phyloP scores from a whole-genome alignment of 1,284 basidiomycete species.

The Cutaneotrichosporon spelunceum region DNA sequence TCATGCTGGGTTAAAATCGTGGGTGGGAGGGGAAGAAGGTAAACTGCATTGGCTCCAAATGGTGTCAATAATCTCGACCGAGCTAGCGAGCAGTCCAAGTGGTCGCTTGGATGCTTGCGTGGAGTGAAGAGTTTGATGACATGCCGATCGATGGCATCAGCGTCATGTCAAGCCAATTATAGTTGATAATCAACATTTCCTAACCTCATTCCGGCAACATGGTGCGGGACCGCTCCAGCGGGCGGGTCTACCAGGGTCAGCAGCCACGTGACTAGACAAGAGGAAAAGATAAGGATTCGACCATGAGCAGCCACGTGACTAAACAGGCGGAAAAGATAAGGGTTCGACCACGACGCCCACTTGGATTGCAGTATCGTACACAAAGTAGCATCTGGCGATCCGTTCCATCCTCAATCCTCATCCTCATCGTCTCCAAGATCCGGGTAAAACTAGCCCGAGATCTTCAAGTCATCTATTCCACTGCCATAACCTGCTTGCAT shows the following conservation, averaged over 20 bases:
- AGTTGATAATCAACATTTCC: not conserved
- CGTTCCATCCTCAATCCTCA: not conserved
- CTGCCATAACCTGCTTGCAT: not conserved
- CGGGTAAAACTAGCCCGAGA: too few species aligned
- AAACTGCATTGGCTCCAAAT: too few species aligned
- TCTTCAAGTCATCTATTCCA: not conserved
- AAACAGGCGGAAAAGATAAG: too few species aligned
- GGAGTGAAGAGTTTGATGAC: not conserved
- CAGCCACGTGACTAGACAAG: not conserved
- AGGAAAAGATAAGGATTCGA: not conserved
- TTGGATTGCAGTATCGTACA: too few species aligned
- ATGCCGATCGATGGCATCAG: not conserved
- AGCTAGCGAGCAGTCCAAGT: not conserved
- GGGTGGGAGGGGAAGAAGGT: not conserved
- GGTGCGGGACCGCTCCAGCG: too few species aligned
- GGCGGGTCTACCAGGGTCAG: too few species aligned
- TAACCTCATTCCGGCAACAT: not conserved
- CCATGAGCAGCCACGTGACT: too few species aligned
- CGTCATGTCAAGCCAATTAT: not conserved
- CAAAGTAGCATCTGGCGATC: not conserved
- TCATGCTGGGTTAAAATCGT: not conserved
- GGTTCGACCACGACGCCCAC: too few species aligned
- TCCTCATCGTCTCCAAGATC: too few species aligned
- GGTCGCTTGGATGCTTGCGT: not conserved
- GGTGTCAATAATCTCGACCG: not conserved